Conservation (phyloP, 352 stramenopile genomes). For the Peronospora belbahrii region DNA sequence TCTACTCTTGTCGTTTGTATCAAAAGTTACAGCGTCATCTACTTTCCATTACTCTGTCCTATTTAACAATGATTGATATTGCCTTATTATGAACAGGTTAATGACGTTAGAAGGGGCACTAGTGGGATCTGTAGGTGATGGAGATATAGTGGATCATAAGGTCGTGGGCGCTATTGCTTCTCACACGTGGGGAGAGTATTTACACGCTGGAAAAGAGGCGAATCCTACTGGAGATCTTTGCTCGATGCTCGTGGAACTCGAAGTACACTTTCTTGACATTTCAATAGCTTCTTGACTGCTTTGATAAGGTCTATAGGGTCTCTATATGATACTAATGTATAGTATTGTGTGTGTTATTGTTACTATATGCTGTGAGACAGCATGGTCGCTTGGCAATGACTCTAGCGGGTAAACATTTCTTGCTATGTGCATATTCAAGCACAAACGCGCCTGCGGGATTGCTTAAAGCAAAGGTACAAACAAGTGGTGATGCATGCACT, state of each 20-base stretch:
- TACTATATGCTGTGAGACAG: constrained; percentile 20
- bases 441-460: constrained; percentile 45
- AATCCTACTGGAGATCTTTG: constrained; percentile 41
- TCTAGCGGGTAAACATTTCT: constrained; percentile 55
- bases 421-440: constrained; percentile 70
- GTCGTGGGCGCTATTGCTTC: constrained; percentile 79
- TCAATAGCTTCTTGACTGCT: neutral
- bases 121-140: constrained; percentile 61
- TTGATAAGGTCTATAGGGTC: neutral
- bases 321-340: neutral
- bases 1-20: neutral
- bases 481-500: neutral
- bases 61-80: neutral
- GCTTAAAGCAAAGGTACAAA: constrained; percentile 62
- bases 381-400: constrained; percentile 54
- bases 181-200: constrained; percentile 80
- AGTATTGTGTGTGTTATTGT: neutral
- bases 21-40: neutral
- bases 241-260: constrained; percentile 66
- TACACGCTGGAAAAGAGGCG: constrained; percentile 67
- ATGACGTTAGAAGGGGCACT: constrained; percentile 82
- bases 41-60: neutral
- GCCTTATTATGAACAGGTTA: constrained; percentile 31
- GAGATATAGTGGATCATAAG: constrained; percentile 63
- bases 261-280: constrained; percentile 23